Evolutionary conservation across 768 basidiomycete species (phyloP).

Genomic region (Lactarius sanguifluus): DNA sequence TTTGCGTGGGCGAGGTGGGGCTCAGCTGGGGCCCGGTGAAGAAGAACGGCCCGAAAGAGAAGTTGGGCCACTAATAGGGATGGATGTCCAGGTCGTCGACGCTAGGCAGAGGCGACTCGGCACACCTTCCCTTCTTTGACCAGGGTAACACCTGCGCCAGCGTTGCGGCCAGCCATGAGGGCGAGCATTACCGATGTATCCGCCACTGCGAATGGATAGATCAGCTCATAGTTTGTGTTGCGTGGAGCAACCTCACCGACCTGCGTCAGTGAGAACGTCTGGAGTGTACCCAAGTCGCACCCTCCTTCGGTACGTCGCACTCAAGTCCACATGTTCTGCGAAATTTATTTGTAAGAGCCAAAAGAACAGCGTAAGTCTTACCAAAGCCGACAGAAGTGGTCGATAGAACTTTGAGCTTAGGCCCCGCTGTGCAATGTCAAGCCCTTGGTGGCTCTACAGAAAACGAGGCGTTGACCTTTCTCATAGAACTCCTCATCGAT

Average conservation of each 20-base stretch:
- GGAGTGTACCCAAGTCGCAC: slow-evolving; percentile 90
- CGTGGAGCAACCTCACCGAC: slow-evolving; percentile 38
- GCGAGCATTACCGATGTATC: slow-evolving; percentile 89
- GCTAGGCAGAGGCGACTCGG: slow-evolving; percentile 4
- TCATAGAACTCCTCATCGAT: slow-evolving; percentile 73
- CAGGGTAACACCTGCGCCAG: slow-evolving; percentile 56
- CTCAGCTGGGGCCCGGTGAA: slow-evolving; percentile 85
- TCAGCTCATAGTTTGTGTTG: not conserved
- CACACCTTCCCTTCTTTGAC: slow-evolving; percentile 71
- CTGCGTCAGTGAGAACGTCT: slow-evolving; percentile 90
- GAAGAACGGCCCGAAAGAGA: slow-evolving; percentile 78
- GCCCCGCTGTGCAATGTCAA: slow-evolving; percentile 55
- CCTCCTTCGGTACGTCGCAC: slow-evolving; percentile 54
- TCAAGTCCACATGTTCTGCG: slow-evolving; percentile 80
- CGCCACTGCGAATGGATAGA: slow-evolving; percentile 59
- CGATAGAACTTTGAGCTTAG: slow-evolving; percentile 75
- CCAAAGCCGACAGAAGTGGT: slow-evolving; percentile 93
- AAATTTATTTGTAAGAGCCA: not conserved
- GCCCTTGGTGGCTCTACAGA: not conserved
- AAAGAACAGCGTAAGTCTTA: slow-evolving; percentile 35
- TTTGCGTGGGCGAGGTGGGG: slow-evolving; percentile 47
- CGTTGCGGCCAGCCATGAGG: slow-evolving; percentile 90
- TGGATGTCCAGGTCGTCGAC: not conserved
- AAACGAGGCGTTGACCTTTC: slow-evolving; percentile 39
- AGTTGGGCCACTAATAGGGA: slow-evolving; percentile 66